Base-by-base conservation (phyloP, 257 asterid species). In the Jacaranda mimosifolia region DNA sequence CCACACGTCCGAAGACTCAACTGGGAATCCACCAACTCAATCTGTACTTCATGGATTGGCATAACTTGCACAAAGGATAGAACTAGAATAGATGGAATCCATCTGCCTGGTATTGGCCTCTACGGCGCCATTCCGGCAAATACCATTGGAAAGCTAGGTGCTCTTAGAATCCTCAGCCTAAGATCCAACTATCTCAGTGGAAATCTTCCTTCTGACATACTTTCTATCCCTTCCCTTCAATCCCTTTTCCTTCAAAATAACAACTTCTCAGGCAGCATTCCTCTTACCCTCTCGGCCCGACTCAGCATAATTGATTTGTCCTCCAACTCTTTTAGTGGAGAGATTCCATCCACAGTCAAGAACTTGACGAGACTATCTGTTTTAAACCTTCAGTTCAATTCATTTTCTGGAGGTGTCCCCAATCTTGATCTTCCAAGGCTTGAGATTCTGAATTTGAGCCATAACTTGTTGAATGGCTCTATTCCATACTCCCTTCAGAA, bases 41-140 rank as follows among this genome's bases (percentile, higher is more conserved):
- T 91, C 42, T 96, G 99, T 90, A 55, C 59, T 4, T 85, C 96
- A 35, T 96, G 99, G 99, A 79, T 73, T 1, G 99, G 99, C 58
- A 79, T 96, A 75, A 79, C 85, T 59, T 96, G 99, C 87, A 73
- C 88, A 7, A 57, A 65, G 19, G 85, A 88, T 62, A 79, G 84
- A 67, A 84, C 85, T n/a, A 70, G 94, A 80, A 98, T 96, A 51
- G 45, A 68, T 3, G 97, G 77, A 6, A 67, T 96, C 52, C 98
- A 83, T 81, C 93, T 96, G 42, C 99, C 99, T 0, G 99, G 85
- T 45, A 60, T 91, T 14, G 99, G 99, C 15, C 86, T 96, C 4
- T 86, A 75, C 65, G 99, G 99, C 17, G 57, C 89, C 0, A 85
- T 96, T 53, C 99, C 98, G 4, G 52, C 64, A 6, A 80, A 84